Conservation (phyloP, 768 basidiomycete species). For the Lactifluus pinguis region DNA sequence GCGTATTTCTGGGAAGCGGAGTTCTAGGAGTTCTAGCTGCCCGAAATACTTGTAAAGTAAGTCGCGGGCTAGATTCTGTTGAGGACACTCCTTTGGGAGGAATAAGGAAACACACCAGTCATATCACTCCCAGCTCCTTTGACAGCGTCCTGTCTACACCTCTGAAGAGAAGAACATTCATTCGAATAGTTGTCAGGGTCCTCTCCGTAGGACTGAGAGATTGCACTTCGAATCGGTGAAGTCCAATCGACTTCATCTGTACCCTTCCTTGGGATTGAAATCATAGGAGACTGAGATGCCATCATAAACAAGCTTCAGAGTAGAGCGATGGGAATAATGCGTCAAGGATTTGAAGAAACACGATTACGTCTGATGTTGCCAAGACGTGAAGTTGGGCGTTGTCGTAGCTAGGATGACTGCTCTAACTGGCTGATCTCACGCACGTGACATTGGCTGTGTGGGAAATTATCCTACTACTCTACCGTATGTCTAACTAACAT, state of each 20-base stretch:
- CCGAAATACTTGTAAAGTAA: conserved; percentile 99
- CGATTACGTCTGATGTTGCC: neutral
- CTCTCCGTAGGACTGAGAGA: conserved; percentile 90
- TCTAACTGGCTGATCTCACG: too few relatives aligned
- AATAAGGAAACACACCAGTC: conserved; percentile 51
- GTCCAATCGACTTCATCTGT: conserved; percentile 98
- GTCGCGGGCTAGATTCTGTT: conserved; percentile 58
- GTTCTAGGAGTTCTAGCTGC: conserved; percentile 92
- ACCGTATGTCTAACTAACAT: neutral
- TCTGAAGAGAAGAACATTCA: conserved; percentile 77
- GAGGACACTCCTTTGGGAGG: neutral
- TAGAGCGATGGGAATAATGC: neutral
- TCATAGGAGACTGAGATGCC: conserved; percentile 80
- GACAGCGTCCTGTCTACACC: conserved; percentile 93
- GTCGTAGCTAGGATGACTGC: too few relatives aligned
- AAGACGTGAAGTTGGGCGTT: too few relatives aligned
- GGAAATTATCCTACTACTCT: neutral
- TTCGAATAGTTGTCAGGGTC: conserved; percentile 79
- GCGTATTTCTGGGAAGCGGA: conserved; percentile 92
- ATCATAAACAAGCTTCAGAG: conserved; percentile 28
- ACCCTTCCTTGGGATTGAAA: conserved; percentile 88
- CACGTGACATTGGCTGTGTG: neutral
- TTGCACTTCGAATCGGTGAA: conserved; percentile 71
- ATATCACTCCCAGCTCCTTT: conserved; percentile 92
- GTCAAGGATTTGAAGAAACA: neutral